Conservation (phyloP, 2,329 filamentous ascomycete species). For the Neurospora sp. region DNA sequence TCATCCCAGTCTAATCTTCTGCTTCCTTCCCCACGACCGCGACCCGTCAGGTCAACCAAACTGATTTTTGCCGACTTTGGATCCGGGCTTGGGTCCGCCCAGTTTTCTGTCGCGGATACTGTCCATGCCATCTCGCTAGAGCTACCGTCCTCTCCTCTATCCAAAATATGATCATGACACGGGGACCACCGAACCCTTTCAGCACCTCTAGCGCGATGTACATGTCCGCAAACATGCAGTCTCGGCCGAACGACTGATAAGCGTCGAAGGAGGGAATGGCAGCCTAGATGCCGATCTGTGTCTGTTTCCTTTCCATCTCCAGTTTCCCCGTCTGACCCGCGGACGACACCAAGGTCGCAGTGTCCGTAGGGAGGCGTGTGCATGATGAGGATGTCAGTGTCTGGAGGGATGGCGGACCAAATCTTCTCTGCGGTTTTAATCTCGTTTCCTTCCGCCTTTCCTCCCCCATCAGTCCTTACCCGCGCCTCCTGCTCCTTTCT, state of each 20-base stretch:
- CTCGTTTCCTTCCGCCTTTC: not conserved
- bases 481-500: not conserved
- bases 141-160: constrained; percentile 23
- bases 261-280: constrained; percentile 45
- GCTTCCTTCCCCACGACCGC: constrained; percentile 20
- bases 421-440: constrained; percentile 21
- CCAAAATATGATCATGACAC: not conserved
- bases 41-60: constrained; percentile 49
- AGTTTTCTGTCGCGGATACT: constrained; percentile 35
- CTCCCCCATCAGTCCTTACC: not conserved
- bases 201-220: constrained; percentile 58
- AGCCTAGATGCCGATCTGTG: constrained; percentile 40
- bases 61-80: constrained; percentile 50
- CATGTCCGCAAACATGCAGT: constrained; percentile 62
- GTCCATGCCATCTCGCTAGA: constrained; percentile 29
- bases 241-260: constrained; percentile 53
- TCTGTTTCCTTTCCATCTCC: not conserved
- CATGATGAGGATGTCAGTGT: constrained; percentile 58
- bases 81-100: constrained; percentile 49
- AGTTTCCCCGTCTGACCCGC: not conserved
- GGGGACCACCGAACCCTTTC: constrained; percentile 52
- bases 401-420: constrained; percentile 53
- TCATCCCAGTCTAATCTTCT: constrained; percentile 37
- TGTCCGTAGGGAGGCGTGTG: constrained; percentile 58
- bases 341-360: constrained; percentile 38